These are phyloP conservation scores for Lactuca saligna DNA, from an alignment of 129 eudicot species.

Conservation along the genomic window DNA sequence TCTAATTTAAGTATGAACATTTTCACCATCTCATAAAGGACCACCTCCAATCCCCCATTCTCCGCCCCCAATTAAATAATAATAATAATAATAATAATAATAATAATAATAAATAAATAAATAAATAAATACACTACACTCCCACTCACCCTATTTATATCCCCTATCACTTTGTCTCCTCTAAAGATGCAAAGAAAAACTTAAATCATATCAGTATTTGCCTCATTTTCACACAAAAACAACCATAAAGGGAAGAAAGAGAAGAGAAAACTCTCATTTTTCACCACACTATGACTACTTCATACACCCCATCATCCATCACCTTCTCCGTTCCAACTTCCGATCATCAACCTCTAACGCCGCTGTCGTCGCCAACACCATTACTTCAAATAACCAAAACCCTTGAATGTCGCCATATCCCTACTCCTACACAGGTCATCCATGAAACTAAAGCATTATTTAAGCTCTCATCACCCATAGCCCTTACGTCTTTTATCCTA, in stretches of 20 bases:
- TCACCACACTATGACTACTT: conserved; percentile 8
- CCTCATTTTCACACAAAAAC: neutral
- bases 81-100: no score
- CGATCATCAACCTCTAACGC: conserved; percentile 5
- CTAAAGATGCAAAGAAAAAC: conserved; percentile 10
- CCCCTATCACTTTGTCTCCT: neutral
- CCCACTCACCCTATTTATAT: no score
- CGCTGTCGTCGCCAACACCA: neutral
- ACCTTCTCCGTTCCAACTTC: neutral
- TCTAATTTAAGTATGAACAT: no score
- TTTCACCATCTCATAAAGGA: no score
- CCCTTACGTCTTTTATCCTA: conserved; percentile 30
- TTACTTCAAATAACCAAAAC: neutral
- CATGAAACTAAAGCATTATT: conserved; percentile 17
- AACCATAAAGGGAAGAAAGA: neutral
- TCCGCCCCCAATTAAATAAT: no score
- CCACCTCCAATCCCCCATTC: no score
- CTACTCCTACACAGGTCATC: conserved; percentile 1
- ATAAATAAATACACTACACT: no score
- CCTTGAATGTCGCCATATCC: conserved; percentile 2
- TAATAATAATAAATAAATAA: no score
- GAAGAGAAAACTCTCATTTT: neutral
- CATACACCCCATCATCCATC: neutral
- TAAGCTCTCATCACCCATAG: conserved; percentile 26
- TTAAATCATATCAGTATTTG: conserved; percentile 15